phyloP scores from a whole-genome alignment of 768 basidiomycete species.

The Termitomyces heimii region DNA sequence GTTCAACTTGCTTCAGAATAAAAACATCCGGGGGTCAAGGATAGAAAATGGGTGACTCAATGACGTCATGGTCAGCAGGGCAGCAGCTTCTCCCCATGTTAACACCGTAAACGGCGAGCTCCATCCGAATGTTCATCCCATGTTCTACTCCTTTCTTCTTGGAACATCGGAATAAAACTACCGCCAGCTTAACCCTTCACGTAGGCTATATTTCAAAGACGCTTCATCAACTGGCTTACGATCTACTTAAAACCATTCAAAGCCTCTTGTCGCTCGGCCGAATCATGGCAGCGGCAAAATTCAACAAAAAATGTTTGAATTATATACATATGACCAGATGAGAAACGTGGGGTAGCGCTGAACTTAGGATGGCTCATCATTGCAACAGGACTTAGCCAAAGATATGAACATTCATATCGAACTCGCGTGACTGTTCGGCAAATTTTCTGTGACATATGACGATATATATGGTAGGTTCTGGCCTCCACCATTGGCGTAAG shows the following conservation, averaged over 20 bases:
- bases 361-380: neutral
- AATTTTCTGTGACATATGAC: neutral
- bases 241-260: neutral
- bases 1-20: neutral
- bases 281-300: neutral
- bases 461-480: no score
- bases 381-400: neutral
- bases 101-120: neutral
- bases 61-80: neutral
- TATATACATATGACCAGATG: no score
- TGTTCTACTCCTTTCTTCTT: neutral
- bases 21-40: neutral
- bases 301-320: no score
- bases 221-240: neutral
- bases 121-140: neutral
- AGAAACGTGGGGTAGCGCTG: no score
- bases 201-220: neutral
- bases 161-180: neutral
- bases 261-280: neutral
- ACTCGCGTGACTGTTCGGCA: neutral
- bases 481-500: neutral
- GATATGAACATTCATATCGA: no score
- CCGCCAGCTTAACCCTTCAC: neutral
- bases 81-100: neutral
- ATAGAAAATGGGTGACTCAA: neutral